Conservation (phyloP, 257 asterid species). For the Cordia subcordata region DNA sequence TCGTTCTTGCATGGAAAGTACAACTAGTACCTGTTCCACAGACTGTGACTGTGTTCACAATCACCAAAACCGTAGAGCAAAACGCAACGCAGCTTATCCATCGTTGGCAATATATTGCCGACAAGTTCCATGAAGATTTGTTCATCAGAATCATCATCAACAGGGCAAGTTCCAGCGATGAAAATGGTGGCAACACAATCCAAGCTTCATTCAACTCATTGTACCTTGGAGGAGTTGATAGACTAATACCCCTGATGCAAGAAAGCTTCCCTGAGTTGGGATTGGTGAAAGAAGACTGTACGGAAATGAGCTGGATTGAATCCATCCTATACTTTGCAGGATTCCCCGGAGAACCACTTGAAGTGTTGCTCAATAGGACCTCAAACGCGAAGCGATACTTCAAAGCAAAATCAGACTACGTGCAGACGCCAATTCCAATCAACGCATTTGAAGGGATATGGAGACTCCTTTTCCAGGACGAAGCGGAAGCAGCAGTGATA, state of each 20-base stretch:
- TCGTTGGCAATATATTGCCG: slow-evolving; percentile 40
- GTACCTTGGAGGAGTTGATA: slow-evolving; percentile 26
- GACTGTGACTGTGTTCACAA: slow-evolving; percentile 32
- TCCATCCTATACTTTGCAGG: slow-evolving; percentile 24
- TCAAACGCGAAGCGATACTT: neutral
- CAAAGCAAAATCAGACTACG: slow-evolving; percentile 43
- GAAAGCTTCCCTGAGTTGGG: slow-evolving; percentile 37
- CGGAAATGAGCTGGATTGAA: slow-evolving; percentile 44
- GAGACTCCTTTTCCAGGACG: slow-evolving; percentile 13
- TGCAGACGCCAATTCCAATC: slow-evolving; percentile 25
- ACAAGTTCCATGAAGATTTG: slow-evolving; percentile 33
- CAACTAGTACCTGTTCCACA: slow-evolving; percentile 22
- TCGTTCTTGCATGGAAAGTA: slow-evolving; percentile 34
- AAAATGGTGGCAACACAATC: slow-evolving; percentile 16
- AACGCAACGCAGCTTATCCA: slow-evolving; percentile 36
- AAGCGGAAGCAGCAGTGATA: neutral
- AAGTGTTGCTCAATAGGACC: neutral
- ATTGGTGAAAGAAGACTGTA: slow-evolving; percentile 26
- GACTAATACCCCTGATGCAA: slow-evolving; percentile 31
- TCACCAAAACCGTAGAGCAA: slow-evolving; percentile 24
- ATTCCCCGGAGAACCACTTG: neutral
- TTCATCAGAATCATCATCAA: slow-evolving; percentile 17
- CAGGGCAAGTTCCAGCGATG: slow-evolving; percentile 5
- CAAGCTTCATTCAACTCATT: slow-evolving; percentile 24
- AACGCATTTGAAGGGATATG: slow-evolving; percentile 29